Evolutionary conservation across 2,329 filamentous ascomycete species (phyloP), one percentile per base, ranked within the genome.

Genomic region (Fusarium pseudonygamai): DNA sequence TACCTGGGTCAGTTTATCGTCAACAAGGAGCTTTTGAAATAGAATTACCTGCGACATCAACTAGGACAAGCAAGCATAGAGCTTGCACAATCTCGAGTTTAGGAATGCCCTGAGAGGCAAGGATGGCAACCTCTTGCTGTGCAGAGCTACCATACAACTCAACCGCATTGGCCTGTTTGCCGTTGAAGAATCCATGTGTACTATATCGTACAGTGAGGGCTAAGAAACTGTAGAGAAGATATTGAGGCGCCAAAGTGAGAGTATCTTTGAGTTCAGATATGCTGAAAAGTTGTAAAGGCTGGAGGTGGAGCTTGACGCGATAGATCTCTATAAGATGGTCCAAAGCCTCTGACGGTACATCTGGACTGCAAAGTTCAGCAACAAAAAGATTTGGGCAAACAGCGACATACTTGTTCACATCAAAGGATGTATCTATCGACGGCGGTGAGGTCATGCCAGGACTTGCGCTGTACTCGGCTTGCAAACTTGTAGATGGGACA

Each of bases 321-420:
- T 69, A 69, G n/a, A 64, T 34, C 8, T 58, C 67, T 16, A 69
- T 32, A 2, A 69, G 50, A 28, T 69, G 57, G 4, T 64, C 50
- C 3, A 69, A 3, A 1, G 37, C 40, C 2, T 58, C 39, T 1
- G 37, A 26, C 1, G 64, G 37, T 2, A 50, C 30, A 4, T 14
- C 3, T 4, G 16, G 32, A 14, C 65, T 68, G 6, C 1, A 6
- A 3, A 5, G 0, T 7, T 68, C 28, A 68, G 56, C 7, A 9
- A 15, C 11, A 16, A 4, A 0, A 3, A 0, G 3, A 1, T 2
- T 1, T 1, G 0, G 0, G 2, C 5, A 3, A 7, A 1, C 1
- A 1, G 9, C 2, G 5, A 18, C 55, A 13, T 49, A 68, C 65
- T 28, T 68, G 15, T 28, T 8, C 1, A 34, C 9, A 50, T 39